These are phyloP conservation scores for Heteromeles arbutifolia DNA, from an alignment of 306 rosid genomes.

Conservation along the genomic window DNA sequence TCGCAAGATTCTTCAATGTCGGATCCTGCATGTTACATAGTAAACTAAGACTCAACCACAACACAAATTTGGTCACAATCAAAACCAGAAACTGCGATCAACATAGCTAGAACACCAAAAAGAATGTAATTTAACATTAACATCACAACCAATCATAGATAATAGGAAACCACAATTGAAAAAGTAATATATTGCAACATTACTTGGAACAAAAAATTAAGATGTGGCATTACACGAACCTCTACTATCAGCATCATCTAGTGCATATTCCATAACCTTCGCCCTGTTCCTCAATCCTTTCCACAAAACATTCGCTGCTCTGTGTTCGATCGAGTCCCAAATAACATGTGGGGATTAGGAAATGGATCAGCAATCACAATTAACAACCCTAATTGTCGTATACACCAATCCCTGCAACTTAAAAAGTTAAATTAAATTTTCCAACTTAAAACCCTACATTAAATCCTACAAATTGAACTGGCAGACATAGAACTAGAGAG, in stretches of 20 bases:
- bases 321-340: no score
- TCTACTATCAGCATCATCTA: constrained; percentile 38
- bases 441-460: no score
- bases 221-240: constrained; percentile 38
- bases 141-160: background rate
- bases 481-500: no score
- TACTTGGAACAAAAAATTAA: background rate
- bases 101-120: background rate
- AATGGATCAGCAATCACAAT: no score
- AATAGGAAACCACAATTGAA: background rate
- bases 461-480: no score
- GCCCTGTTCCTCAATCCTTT: no score
- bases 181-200: background rate
- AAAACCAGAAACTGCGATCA: background rate
- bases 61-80: background rate
- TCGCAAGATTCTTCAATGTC: constrained; percentile 66
- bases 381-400: no score
- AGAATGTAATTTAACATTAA: no score
- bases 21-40: constrained; percentile 30
- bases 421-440: no score
- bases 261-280: constrained; percentile 23
- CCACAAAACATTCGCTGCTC: no score
- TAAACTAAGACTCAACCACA: constrained; percentile 19
- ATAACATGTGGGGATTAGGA: no score
- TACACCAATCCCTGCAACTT: no score